These are phyloP conservation scores for Pseudogymnoascus sp. DNA, from an alignment of 2,329 filamentous ascomycete genomes.

Conservation along the genomic window DNA sequence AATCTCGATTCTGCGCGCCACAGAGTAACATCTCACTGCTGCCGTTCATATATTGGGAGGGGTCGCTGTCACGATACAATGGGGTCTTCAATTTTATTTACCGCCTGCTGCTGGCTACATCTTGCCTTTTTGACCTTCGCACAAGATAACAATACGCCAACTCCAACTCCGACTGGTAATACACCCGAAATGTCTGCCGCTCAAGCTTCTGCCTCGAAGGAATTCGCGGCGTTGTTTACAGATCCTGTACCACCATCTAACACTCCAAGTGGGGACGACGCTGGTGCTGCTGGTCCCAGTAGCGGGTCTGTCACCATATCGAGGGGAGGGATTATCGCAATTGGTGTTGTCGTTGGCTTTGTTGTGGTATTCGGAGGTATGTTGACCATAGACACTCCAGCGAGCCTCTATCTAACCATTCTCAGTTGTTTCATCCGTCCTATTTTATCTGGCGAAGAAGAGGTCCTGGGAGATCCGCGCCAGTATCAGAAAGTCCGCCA, in stretches of 20 bases:
- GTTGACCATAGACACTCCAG: constrained; percentile 23
- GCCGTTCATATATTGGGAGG: constrained; percentile 2
- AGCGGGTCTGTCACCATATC: constrained; percentile 57
- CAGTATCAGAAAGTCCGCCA: constrained; percentile 61
- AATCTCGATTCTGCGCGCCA: background rate
- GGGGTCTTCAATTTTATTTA: constrained; percentile 8
- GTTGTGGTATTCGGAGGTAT: constrained; percentile 64
- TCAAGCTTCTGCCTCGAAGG: constrained; percentile 23
- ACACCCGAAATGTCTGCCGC: constrained; percentile 1
- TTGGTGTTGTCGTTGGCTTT: constrained; percentile 62
- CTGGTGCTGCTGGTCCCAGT: constrained; percentile 59
- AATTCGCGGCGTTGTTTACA: constrained; percentile 26
- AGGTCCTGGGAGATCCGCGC: constrained; percentile 74
- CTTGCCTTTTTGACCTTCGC: constrained; percentile 4
- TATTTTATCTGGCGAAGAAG: constrained; percentile 79
- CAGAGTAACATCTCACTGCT: background rate
- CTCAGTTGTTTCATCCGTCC: constrained; percentile 40
- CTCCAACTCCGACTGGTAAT: background rate
- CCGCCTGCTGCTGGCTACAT: constrained; percentile 8
- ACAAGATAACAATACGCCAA: background rate
- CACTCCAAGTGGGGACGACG: constrained; percentile 29
- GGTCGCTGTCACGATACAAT: background rate
- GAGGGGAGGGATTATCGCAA: constrained; percentile 63
- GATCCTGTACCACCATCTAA: background rate
- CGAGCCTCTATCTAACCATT: background rate